These are phyloP conservation scores for Candida railenensis DNA, from an alignment of 805 yeast genomes.

Conservation along the genomic window DNA sequence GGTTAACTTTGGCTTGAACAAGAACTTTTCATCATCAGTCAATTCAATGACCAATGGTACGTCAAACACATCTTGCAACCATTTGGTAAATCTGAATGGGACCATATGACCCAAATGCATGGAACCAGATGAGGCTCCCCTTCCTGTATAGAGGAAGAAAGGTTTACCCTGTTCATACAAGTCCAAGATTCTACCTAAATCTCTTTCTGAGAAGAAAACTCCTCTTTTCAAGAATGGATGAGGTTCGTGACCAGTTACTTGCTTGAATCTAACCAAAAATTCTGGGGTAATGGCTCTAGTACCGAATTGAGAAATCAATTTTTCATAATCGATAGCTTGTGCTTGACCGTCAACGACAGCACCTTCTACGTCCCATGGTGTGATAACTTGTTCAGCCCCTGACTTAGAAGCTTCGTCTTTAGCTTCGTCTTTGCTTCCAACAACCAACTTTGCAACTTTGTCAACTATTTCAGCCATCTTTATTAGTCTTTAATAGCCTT, in stretches of 20 bases:
- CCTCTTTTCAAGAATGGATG: constrained; percentile 91
- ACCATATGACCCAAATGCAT: constrained; percentile 97
- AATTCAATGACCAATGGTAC: constrained; percentile 91
- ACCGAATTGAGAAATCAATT: constrained; percentile 84
- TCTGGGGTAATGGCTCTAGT: constrained; percentile 70
- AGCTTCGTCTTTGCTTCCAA: neutral
- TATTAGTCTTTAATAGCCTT: too few relatives aligned
- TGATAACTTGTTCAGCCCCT: constrained; percentile 45
- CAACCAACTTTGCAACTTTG: neutral
- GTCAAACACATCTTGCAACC: constrained; percentile 98
- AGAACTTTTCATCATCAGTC: constrained; percentile 95
- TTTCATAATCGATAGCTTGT: constrained; percentile 90
- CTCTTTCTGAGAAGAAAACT: constrained; percentile 89
- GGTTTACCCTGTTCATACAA: constrained; percentile 93
- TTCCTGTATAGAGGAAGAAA: constrained; percentile 92
- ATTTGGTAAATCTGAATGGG: constrained; percentile 92
- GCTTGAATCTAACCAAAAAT: constrained; percentile 70
- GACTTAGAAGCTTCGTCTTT: neutral
- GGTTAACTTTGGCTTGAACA: constrained; percentile 87
- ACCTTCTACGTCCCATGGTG: constrained; percentile 99
- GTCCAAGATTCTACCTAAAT: constrained; percentile 73
- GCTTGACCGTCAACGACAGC: constrained; percentile 93
- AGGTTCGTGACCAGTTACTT: constrained; percentile 86
- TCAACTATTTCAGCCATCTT: neutral
- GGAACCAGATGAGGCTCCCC: constrained; percentile 93